Base-by-base conservation (phyloP, 2,329 filamentous ascomycete genomes). In the Pezicula radicicola region DNA sequence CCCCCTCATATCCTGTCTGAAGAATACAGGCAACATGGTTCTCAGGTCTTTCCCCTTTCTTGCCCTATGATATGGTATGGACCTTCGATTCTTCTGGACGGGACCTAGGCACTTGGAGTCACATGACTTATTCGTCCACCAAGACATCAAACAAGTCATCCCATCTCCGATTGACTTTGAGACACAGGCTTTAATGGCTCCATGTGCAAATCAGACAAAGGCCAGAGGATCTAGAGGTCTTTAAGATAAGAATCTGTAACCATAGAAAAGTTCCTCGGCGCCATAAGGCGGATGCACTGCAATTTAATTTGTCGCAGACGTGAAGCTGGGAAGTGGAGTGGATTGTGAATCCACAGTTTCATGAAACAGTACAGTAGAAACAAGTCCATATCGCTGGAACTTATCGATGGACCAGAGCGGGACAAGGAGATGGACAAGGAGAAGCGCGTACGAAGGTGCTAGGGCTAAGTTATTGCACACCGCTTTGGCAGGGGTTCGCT, bases 281-380 rank as follows among this genome's bases (percentile, higher is more conserved):
- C 7, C 6, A 8, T 13, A 40, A n/a, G 7, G 15, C 28, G 10
- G 37, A 40, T n/a, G 37, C 37, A 40, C 42, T 45, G 42, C 42
- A 45, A 45, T 45, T 30, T 45, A 27, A 45, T 45, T 28, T 45
- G 42, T 15, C 7, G 42, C 42, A 45, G 42, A 45, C 18, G 42
- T 45, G 42, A 45, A 45, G 42, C 42, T 30, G 19, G 42, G n/a
- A 30, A 45, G 42, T 45, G 42, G 42, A 30, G 21, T 21, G 21
- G 21, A 21, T 21, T 30, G 28, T 8, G 28, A 30, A 12, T 30
- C 28, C 25, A 25, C 42, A 27, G 42, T 45, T 45, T 45, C 42
- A 45, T n/a, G 25, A 30, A 45, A n/a, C n/a, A n/a, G n/a, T n/a
- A 45, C n/a, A 27, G 42, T 45, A 19, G 42, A 45, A 45, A 45